Evolutionary conservation across 257 asterid genomes (phyloP).

Genomic region (Solanum acaule): DNA sequence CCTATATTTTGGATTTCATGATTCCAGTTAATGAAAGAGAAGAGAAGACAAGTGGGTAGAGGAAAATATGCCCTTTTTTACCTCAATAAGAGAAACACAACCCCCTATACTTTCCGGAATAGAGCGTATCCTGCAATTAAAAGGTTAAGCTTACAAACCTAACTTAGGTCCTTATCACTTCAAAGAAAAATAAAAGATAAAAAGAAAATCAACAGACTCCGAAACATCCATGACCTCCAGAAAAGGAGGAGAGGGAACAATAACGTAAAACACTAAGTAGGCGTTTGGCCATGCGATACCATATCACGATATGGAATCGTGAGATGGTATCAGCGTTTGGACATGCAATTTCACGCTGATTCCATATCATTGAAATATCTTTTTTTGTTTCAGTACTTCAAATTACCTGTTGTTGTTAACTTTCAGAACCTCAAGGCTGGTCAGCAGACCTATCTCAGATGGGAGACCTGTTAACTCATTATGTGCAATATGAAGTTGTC

Average conservation of each 20-base stretch:
- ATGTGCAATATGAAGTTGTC: slow-evolving; percentile 50
- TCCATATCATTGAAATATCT: background rate
- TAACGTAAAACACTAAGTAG: background rate
- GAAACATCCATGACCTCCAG: background rate
- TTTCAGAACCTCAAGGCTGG: slow-evolving; percentile 60
- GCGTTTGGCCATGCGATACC: too few species aligned
- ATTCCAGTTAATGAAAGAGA: background rate
- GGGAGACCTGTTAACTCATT: slow-evolving; percentile 64
- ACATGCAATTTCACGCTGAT: too few species aligned
- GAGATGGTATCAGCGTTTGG: too few species aligned
- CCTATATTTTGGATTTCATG: background rate
- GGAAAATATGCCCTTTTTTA: slow-evolving; percentile 2
- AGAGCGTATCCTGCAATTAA: slow-evolving; percentile 45
- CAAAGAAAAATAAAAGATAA: background rate
- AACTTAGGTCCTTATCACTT: background rate
- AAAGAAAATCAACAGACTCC: background rate
- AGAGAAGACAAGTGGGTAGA: background rate
- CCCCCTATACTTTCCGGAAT: slow-evolving; percentile 62
- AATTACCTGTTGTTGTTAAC: slow-evolving; percentile 74
- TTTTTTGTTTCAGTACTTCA: background rate
- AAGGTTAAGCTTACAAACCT: background rate
- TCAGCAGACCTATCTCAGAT: slow-evolving; percentile 58
- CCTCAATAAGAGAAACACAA: slow-evolving; percentile 76
- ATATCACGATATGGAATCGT: too few species aligned
- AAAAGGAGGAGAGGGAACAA: background rate